Conservation (phyloP, 371 early-diverging fungal genomes). For the Syncephalis fuscata region DNA sequence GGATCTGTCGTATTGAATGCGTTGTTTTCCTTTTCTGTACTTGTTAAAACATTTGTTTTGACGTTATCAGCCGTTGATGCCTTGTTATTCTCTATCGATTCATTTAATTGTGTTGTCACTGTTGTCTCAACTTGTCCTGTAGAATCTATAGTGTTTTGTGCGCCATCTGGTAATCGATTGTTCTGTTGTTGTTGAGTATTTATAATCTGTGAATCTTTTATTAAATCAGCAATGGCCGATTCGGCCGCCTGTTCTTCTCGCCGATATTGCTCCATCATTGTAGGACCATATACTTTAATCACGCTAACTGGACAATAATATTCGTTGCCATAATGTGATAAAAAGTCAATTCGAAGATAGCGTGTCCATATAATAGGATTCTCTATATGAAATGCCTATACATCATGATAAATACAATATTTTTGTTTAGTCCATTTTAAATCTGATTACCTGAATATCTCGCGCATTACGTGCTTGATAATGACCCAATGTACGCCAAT, state of each 20-base stretch:
- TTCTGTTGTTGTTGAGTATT: no score
- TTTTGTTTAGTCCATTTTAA: not conserved
- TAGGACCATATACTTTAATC: conserved; percentile 76
- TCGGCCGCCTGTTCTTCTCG: conserved; percentile 19
- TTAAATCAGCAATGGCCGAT: no score
- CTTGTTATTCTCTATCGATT: no score
- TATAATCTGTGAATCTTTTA: no score
- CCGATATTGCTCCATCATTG: conserved; percentile 78
- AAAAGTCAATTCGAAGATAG: conserved; percentile 78
- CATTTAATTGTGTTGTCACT: no score
- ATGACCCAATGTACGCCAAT: conserved; percentile 67
- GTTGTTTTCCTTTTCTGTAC: no score
- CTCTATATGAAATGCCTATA: conserved; percentile 53
- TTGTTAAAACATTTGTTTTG: no score
- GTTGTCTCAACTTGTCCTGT: no score
- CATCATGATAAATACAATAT: not conserved
- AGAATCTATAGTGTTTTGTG: no score
- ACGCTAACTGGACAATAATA: conserved; percentile 87
- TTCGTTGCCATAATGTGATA: conserved; percentile 78
- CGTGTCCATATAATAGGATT: conserved; percentile 60
- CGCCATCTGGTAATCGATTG: no score
- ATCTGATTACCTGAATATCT: conserved; percentile 50
- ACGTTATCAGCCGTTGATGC: no score
- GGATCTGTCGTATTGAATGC: no score
- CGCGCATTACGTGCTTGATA: conserved; percentile 71